Evolutionary conservation across 2,329 filamentous ascomycete species (phyloP), one percentile per base, ranked within the genome.

Genomic region (Plenodomus tracheiphilus): DNA sequence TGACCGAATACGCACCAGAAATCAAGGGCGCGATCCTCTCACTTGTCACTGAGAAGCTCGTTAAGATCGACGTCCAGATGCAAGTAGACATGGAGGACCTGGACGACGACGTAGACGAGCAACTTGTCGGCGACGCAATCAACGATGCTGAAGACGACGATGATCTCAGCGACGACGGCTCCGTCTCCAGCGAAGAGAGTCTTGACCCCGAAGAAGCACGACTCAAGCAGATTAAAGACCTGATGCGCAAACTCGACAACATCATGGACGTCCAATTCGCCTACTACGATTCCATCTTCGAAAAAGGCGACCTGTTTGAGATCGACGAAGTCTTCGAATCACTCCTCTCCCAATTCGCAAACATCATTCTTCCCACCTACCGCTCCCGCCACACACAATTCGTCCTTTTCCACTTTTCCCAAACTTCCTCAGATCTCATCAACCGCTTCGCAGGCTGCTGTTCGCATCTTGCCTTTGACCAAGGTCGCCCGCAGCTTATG

Each of bases 51-150:
- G 88, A 93, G 60, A 86, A 89, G 54, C 80, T 97, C 7, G 90
- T 97, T 64, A 94, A 94, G 73, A 89, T 97, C 49, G 94, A 99
- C 68, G 91, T 96, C 1, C 89, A 97, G 68, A 94, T 97, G 72
- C 93, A 97, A 73, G 83, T 92, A 41, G 92, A 97, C 64, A 78
- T 97, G 64, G 91, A 97, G 54, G 92, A 97, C 61, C 77, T 96
- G 53, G 93, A 97, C 54, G 93, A 97, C 55, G 89, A 95, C 46
- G 80, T 91, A 9, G 88, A 91, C 46, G 85, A 91, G 19, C 84
- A 85, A 44, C 83, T 93, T 16, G 80, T 89, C 42, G 74, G 79
- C 51, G 78, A 84, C 32, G 80, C 84, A n/a, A 55, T 60, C 30
- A 59, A 74, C 13, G 74, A 73, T 4, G 74, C 72, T 17, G 70